Evolutionary conservation across 495 filamentous ascomycete species (phyloP).

Genomic region (Lophiostoma macrostomum): DNA sequence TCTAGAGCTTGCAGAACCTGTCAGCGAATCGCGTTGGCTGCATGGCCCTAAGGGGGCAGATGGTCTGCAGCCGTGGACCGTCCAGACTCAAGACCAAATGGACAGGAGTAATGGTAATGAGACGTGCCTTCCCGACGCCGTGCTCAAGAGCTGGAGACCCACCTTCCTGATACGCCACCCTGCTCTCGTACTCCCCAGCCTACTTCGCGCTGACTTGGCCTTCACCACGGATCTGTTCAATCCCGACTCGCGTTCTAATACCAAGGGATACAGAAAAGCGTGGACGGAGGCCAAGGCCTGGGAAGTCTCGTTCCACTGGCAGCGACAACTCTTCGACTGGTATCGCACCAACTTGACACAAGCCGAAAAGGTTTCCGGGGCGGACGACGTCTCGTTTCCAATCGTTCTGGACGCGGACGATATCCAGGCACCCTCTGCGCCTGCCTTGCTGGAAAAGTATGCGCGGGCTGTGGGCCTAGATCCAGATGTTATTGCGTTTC

Average conservation of each 20-base stretch:
- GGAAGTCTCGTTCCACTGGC: not conserved
- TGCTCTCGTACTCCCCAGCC: not conserved
- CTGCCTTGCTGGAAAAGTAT: not conserved
- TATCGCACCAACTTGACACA: not conserved
- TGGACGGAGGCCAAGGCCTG: not conserved
- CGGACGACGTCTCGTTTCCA: not conserved
- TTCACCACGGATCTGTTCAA: not conserved
- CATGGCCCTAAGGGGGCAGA: not conserved
- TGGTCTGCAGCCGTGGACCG: not conserved
- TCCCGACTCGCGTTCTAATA: not conserved
- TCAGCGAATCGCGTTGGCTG: not conserved
- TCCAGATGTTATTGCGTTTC: not conserved
- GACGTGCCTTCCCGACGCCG: not conserved
- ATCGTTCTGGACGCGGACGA: slow-evolving; percentile 5
- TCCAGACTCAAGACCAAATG: not conserved
- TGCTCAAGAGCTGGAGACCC: slow-evolving; percentile 4
- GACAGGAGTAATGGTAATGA: not conserved
- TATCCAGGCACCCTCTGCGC: not conserved
- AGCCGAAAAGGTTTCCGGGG: not conserved
- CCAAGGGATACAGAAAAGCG: not conserved
- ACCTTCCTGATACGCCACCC: slow-evolving; percentile 5
- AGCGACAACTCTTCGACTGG: not conserved
- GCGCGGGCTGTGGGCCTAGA: not conserved
- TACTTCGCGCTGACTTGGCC: not conserved
- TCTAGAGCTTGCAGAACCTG: not conserved